Percentiles rank a stretch among this genome's conserved stretches.
Evolutionary conservation across 2,329 filamentous ascomycete species (phyloP).

Genomic region (Parastagonospora nodorum): DNA sequence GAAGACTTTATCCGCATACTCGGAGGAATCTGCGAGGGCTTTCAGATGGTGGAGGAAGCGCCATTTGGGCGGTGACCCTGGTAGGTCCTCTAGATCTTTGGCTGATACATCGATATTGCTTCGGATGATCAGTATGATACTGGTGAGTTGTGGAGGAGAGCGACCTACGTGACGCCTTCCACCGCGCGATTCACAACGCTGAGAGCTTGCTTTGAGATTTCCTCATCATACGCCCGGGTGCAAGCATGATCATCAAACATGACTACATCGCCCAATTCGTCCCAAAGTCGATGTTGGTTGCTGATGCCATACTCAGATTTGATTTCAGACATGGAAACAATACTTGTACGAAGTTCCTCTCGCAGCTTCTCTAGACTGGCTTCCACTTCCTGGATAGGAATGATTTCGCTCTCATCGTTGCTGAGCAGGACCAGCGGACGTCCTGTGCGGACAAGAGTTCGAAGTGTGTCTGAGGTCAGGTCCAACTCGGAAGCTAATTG

Average conservation of each 20-base stretch:
- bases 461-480: slow-evolving; percentile 23
- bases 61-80: slow-evolving; percentile 32
- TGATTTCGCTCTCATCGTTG: slow-evolving; percentile 23
- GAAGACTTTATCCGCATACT: slow-evolving; percentile 18
- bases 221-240: slow-evolving; percentile 18
- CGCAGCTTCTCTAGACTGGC: slow-evolving; percentile 16
- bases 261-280: slow-evolving; percentile 13
- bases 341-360: slow-evolving; percentile 3
- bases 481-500: slow-evolving; percentile 24
- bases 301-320: slow-evolving; percentile 29
- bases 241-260: slow-evolving; percentile 24
- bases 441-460: slow-evolving; percentile 22
- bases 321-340: slow-evolving; percentile 26
- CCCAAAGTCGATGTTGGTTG: slow-evolving; percentile 23
- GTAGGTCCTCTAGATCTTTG: slow-evolving; percentile 10
- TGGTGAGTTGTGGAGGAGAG: background rate
- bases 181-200: slow-evolving; percentile 14
- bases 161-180: slow-evolving; percentile 20
- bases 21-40: slow-evolving; percentile 4
- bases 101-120: slow-evolving; percentile 8
- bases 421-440: slow-evolving; percentile 30
- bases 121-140: background rate
- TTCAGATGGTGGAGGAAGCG: slow-evolving; percentile 21
- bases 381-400: slow-evolving; percentile 30
- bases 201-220: slow-evolving; percentile 9